Base-by-base conservation (phyloP, 306 rosid species). In the Acmispon strigosus region DNA sequence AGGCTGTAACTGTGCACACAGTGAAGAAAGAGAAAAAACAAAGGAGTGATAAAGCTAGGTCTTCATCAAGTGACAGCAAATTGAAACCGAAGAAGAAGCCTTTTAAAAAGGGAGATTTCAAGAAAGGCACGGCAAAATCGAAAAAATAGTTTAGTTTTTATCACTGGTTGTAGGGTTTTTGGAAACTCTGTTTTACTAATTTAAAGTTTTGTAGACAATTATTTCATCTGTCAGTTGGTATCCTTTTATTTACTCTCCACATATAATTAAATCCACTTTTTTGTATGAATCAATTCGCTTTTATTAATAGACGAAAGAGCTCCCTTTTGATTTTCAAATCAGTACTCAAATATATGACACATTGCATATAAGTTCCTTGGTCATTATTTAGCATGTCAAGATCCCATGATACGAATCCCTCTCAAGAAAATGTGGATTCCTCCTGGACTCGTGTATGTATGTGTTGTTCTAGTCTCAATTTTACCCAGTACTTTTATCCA, bases 11-110 rank as follows among this genome's bases (percentile, higher is more conserved):
- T 43, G 78, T 88, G 90, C 82, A 83, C 78, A 89, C 67, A 8
- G 96, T 86, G 75, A 94, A 89, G 88, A 87, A 81, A 66, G 96
- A 94, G 76, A 89, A 85, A 76, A 90, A 79, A 49, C 64, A 78
- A 53, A 87, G 24, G 54, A 68, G 69, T 56, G 84, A 66, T 39
- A 70, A 69, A 34, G 82, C 52, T 4, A 93, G 76, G 77, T 69
- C 82, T 62, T 77, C 88, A 20, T 17, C 83, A 27, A 54, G 79
- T 22, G 73, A 87, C 10, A 69, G 86, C 80, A 89, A 86, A 81
- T 82, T 91, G 83, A 94, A 91, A 83, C 71, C 96, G 34, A 84
- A 77, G 75, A 86, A 74, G 27, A 80, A 75, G 49, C 41, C 92
- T 53, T 61, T 65, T 48, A 87, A 83, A 64, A 93, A 84, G 67